Evolutionary conservation across 345 rosid species (phyloP).

Genomic region (Dipteronia dyeriana): DNA sequence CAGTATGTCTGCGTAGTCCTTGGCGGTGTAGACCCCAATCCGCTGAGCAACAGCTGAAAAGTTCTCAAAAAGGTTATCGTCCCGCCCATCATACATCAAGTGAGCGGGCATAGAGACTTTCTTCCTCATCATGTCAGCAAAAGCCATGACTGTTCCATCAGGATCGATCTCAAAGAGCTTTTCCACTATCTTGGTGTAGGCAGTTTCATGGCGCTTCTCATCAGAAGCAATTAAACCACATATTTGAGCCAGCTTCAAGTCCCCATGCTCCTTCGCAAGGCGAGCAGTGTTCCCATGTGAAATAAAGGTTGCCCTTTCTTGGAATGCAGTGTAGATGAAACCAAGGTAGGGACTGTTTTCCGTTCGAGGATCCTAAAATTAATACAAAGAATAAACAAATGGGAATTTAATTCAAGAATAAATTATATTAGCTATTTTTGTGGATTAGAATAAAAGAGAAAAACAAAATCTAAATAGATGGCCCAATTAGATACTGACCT

Average conservation of each 20-base stretch:
- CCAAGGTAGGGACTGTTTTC: constrained; percentile 92
- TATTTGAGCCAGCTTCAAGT: constrained; percentile 76
- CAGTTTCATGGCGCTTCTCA: constrained; percentile 95
- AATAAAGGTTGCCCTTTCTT: constrained; percentile 95
- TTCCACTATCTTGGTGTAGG: constrained; percentile 83
- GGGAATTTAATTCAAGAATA: background rate
- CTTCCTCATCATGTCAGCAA: constrained; percentile 97
- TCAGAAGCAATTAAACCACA: constrained; percentile 90
- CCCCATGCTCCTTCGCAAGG: constrained; percentile 84
- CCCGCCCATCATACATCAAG: constrained; percentile 80
- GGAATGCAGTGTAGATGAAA: constrained; percentile 91
- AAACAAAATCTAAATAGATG: background rate
- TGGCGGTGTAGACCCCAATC: constrained; percentile 84
- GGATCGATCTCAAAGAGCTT: constrained; percentile 92
- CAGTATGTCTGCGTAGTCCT: constrained; percentile 82
- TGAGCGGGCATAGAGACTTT: constrained; percentile 97
- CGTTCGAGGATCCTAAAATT: constrained; percentile 67
- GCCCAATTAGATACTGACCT: background rate
- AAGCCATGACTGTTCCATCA: constrained; percentile 64
- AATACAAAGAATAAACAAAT: background rate
- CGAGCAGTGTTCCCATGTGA: constrained; percentile 96
- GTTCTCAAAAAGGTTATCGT: constrained; percentile 72
- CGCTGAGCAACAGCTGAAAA: constrained; percentile 86
- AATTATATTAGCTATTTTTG: background rate
- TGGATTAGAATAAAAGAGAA: background rate